Percentiles rank a stretch among this genome's conserved stretches.
Evolutionary conservation across 805 yeast genomes (phyloP).

Genomic region (Candida hungchunana): DNA sequence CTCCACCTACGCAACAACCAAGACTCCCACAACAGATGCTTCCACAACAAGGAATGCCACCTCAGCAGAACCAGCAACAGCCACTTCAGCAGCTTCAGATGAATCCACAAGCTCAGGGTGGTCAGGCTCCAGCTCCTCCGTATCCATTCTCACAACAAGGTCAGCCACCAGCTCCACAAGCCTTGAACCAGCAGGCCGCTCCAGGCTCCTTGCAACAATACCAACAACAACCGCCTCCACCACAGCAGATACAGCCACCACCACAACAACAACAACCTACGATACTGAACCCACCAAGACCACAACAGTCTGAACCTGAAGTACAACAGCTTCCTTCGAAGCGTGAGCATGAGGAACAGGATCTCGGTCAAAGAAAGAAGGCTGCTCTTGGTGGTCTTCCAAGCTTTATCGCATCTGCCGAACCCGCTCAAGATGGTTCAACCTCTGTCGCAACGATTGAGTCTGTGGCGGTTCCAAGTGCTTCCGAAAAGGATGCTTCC

Average conservation of each 20-base stretch:
- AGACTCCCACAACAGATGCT: slow-evolving; percentile 60
- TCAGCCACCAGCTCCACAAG: slow-evolving; percentile 4
- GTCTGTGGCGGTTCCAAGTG: too few species aligned
- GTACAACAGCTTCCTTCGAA: slow-evolving; percentile 9
- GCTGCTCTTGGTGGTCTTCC: slow-evolving; percentile 1
- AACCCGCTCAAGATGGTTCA: background rate
- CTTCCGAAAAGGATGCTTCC: too few species aligned
- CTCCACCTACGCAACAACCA: slow-evolving; percentile 51
- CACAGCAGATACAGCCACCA: slow-evolving; percentile 27
- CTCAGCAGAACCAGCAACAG: slow-evolving; percentile 21
- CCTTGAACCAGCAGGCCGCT: background rate
- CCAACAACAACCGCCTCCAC: slow-evolving; percentile 19
- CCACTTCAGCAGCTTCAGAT: slow-evolving; percentile 20
- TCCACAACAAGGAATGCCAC: slow-evolving; percentile 31
- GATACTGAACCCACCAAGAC: slow-evolving; percentile 4
- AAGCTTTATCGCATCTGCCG: slow-evolving; percentile 1
- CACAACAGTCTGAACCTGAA: slow-evolving; percentile 9
- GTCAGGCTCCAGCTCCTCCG: slow-evolving; percentile 20
- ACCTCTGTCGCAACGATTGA: too few species aligned
- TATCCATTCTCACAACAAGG: slow-evolving; percentile 6
- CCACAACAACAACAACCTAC: slow-evolving; percentile 2
- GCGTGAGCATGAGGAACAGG: slow-evolving; percentile 16
- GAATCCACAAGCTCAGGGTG: slow-evolving; percentile 28
- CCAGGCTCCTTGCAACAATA: too few species aligned
- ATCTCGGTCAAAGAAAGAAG: slow-evolving; percentile 13